phyloP scores from a whole-genome alignment of 2,329 filamentous ascomycete species.

The Mollisia scopiformis region DNA sequence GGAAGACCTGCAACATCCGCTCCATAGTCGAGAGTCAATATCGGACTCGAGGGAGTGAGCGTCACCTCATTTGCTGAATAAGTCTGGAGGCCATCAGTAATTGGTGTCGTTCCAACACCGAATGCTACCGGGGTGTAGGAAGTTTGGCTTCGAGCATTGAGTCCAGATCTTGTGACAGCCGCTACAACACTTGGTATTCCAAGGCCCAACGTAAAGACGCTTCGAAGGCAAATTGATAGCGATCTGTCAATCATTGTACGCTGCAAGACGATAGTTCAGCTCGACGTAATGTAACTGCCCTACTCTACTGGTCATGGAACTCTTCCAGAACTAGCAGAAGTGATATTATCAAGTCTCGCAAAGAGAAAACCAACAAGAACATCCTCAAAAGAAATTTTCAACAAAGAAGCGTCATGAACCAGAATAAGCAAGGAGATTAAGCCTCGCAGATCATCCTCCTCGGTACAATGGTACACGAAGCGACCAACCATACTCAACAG shows the following conservation, averaged over 20 bases:
- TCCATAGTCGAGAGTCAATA: constrained; percentile 37
- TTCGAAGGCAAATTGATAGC: neutral
- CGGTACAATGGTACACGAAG: neutral
- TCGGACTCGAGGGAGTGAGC: constrained; percentile 2
- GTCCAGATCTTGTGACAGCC: neutral
- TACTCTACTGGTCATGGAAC: neutral
- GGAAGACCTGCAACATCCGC: constrained; percentile 40
- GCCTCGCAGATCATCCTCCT: neutral
- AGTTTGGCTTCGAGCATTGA: neutral
- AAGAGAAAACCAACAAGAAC: neutral
- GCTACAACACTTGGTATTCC: neutral
- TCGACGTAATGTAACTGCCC: neutral
- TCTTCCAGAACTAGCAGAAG: neutral
- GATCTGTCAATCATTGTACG: neutral
- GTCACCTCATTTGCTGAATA: neutral
- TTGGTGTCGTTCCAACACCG: neutral
- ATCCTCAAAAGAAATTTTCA: neutral
- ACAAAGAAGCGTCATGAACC: no score
- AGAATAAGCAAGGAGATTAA: neutral
- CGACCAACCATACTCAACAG: neutral
- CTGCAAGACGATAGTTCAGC: neutral
- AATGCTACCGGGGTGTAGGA: neutral
- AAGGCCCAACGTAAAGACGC: neutral
- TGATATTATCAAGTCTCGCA: neutral
- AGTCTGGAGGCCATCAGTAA: neutral